Conservation (phyloP, 1,284 basidiomycete genomes). For the Rhizoctonia solani region DNA sequence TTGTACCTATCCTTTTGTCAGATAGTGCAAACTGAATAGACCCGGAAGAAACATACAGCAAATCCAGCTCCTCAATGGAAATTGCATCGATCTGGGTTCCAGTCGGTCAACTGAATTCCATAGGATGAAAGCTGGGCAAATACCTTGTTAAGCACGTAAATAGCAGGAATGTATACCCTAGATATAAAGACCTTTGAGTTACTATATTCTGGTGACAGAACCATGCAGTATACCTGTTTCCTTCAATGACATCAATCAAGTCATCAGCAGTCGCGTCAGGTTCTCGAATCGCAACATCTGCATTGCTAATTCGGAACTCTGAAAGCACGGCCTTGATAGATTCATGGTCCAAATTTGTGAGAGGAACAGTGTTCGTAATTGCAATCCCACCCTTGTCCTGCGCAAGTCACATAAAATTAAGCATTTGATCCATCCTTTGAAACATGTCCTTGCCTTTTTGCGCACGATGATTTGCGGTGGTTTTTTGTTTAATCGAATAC, state of each 20-base stretch:
- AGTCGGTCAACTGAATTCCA: conserved; percentile 42
- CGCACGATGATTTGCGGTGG: conserved; percentile 88
- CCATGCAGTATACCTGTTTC: conserved; percentile 67
- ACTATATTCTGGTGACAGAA: conserved; percentile 31
- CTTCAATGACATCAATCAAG: conserved; percentile 95
- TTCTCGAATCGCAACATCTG: conserved; percentile 93
- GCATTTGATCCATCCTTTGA: background rate
- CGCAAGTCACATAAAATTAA: conserved; percentile 5
- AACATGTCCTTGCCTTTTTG: conserved; percentile 63
- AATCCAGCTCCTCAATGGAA: conserved; percentile 97
- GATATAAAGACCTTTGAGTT: conserved; percentile 35
- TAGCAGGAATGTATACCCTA: conserved; percentile 91
- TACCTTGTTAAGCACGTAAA: conserved; percentile 63
- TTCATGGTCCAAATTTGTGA: conserved; percentile 95
- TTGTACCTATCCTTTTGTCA: conserved; percentile 60
- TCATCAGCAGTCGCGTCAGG: conserved; percentile 95
- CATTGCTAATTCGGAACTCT: conserved; percentile 80
- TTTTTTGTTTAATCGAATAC: conserved; percentile 94
- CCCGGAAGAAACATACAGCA: conserved; percentile 63
- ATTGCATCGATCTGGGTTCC: conserved; percentile 95
- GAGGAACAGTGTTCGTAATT: conserved; percentile 93
- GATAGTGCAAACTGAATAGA: background rate
- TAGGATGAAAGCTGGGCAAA: conserved; percentile 1
- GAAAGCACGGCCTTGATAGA: conserved; percentile 95
- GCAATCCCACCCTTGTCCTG: conserved; percentile 55